Evolutionary conservation across 2,329 filamentous ascomycete genomes (phyloP).

Genomic region (Penicillium crustosum): DNA sequence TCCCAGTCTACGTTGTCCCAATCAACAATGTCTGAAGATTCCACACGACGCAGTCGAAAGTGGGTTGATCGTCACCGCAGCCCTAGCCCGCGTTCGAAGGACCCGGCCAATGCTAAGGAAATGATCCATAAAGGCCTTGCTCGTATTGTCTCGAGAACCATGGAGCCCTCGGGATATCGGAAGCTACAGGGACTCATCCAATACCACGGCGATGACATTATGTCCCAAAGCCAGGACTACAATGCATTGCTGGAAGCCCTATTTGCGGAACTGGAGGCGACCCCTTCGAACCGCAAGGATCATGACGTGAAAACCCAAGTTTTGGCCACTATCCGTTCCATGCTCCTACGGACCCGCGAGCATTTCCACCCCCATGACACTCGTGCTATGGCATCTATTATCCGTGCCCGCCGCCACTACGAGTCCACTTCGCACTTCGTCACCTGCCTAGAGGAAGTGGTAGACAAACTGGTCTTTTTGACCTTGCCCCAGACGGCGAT

Average conservation of each 20-base stretch:
- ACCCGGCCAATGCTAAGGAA: conserved; percentile 37
- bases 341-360: conserved; percentile 38
- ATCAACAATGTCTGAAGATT: conserved; percentile 22
- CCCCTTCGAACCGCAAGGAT: conserved; percentile 31
- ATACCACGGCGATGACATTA: conserved; percentile 37
- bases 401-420: conserved; percentile 41
- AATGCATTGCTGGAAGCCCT: conserved; percentile 40
- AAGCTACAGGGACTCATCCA: conserved; percentile 45
- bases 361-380: conserved; percentile 38
- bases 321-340: conserved; percentile 42
- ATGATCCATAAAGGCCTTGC: conserved; percentile 42
- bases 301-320: conserved; percentile 45
- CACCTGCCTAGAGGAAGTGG: conserved; percentile 41
- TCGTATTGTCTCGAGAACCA: conserved; percentile 36
- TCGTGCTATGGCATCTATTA: conserved; percentile 37
- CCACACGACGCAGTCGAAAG: conserved; percentile 33
- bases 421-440: conserved; percentile 43
- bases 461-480: conserved; percentile 36
- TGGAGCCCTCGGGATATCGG: conserved; percentile 45
- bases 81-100: conserved; percentile 41
- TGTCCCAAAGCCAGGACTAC: conserved; percentile 38
- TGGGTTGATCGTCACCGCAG: conserved; percentile 38
- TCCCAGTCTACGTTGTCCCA: conserved; percentile 8
- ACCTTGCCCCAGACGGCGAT: conserved; percentile 25
- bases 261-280: conserved; percentile 38